Base-by-base conservation (phyloP, 148 eudicot species). In the Silene uniflora region DNA sequence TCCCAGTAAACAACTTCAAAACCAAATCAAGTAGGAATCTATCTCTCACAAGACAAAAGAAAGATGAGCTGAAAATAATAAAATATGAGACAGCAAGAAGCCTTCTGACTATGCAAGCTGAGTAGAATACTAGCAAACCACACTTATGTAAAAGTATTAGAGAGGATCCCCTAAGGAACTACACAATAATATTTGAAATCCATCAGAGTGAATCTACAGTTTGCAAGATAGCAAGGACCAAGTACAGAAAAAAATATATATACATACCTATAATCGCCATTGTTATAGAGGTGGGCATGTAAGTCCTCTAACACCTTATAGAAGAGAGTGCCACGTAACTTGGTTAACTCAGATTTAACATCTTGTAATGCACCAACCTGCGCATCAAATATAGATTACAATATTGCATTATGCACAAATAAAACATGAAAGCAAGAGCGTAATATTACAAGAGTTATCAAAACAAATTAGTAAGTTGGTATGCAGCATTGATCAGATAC, bases 301-400 rank as follows among this genome's bases (percentile, higher is more conserved):
- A 96, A 84, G 84, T 91, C 99, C 79, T 96, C 99, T 86, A 96
- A 84, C 78, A 89, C 89, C 85, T 96, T 96, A 76, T 89, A 89
- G 82, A 96, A 96, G 35, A 96, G 86, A 58, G 81, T 82, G 69
- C 98, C 96, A 78, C 97, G 84, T 83, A 92, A 82, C 86, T 96
- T 96, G 76, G 86, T 89, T 81, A 96, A 78, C 81, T 96, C 99
- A 23, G 98, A 91, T 77, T 89, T 86, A 66, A 96, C 90, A 87
- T 96, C 98, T 89, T 91, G 99, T 74, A 96, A 97, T 74, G 98
- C 99, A 58, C 98, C 99, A 86, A 96, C 98, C 99, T 96, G 81
- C 55, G 24, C 80, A 77, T 59, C 46, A 64, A 54, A 67, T 49
- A 71, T 21, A 72, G 27, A 3, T 18, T 47, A 32, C 73, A 54